These are phyloP conservation scores for Picea sitchensis DNA, from an alignment of 75 land plant species.

Conservation along the genomic window DNA sequence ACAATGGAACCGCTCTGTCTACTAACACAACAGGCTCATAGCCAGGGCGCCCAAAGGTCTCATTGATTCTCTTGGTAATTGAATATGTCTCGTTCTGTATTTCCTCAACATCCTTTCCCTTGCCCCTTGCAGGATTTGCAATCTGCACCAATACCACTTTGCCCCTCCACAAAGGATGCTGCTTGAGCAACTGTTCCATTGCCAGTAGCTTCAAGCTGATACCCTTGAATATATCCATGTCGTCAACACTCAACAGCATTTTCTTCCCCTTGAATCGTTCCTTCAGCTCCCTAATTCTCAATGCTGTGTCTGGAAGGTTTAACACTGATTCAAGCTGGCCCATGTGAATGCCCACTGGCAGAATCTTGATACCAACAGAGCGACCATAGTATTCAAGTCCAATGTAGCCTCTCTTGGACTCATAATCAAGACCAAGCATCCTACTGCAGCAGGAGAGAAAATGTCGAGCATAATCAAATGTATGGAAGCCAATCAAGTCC, in stretches of 20 bases:
- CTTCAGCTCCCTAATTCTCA: slow-evolving; percentile 50
- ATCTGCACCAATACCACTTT: slow-evolving; percentile 78
- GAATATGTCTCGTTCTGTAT: slow-evolving; percentile 50
- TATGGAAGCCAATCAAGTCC: slow-evolving; percentile 79
- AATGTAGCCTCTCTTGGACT: slow-evolving; percentile 79
- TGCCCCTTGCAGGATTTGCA: slow-evolving; percentile 81
- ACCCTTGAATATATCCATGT: slow-evolving; percentile 90
- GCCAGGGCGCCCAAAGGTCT: slow-evolving; percentile 47
- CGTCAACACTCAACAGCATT: slow-evolving; percentile 51
- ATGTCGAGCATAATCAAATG: slow-evolving; percentile 63
- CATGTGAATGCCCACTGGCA: slow-evolving; percentile 83
- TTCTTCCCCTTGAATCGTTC: slow-evolving; percentile 57
- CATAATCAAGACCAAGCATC: slow-evolving; percentile 78
- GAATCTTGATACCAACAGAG: slow-evolving; percentile 75
- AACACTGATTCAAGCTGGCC: slow-evolving; percentile 67
- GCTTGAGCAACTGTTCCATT: slow-evolving; percentile 60
- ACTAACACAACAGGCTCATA: slow-evolving; percentile 71
- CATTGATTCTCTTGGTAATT: slow-evolving; percentile 54
- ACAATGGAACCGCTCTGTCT: slow-evolving; percentile 50
- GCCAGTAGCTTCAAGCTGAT: slow-evolving; percentile 78
- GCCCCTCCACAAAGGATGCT: slow-evolving; percentile 44
- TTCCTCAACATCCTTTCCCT: slow-evolving; percentile 68
- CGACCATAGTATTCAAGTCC: slow-evolving; percentile 82
- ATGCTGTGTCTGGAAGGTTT: slow-evolving; percentile 34
- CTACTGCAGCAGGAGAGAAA: slow-evolving; percentile 86